Evolutionary conservation across 257 asterid genomes (phyloP).

Genomic region (Nyctanthes arbortristis): DNA sequence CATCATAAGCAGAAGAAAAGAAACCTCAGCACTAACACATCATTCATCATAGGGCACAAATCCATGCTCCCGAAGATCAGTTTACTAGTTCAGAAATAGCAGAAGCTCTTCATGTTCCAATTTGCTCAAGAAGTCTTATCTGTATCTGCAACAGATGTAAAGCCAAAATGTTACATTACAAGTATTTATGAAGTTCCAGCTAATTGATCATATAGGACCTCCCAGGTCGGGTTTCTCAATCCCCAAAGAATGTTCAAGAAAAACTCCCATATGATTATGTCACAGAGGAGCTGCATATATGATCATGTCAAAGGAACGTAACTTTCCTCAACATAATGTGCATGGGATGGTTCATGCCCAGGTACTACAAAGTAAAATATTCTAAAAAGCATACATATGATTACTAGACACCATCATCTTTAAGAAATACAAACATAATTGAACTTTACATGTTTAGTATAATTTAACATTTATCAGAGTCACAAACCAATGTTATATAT

Average conservation of each 20-base stretch:
- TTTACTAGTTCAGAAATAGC: slow-evolving; percentile 22
- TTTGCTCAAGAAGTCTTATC: slow-evolving; percentile 55
- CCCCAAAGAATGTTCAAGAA: too few species aligned
- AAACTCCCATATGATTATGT: too few species aligned
- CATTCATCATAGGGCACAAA: slow-evolving; percentile 25
- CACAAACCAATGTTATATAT: background rate
- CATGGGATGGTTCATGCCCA: background rate
- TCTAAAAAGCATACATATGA: background rate
- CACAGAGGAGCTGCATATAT: background rate
- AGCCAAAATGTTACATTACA: too few species aligned
- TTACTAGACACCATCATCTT: background rate
- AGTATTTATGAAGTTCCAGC: too few species aligned
- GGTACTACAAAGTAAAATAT: background rate
- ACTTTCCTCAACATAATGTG: background rate
- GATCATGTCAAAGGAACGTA: background rate
- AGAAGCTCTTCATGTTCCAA: slow-evolving; percentile 8
- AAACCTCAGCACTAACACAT: slow-evolving; percentile 36
- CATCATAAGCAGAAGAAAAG: slow-evolving; percentile 24
- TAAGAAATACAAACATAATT: too few species aligned
- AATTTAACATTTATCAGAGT: background rate
- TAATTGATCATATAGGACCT: too few species aligned
- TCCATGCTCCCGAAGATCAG: slow-evolving; percentile 23
- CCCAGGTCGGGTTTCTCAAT: too few species aligned
- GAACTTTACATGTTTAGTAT: too few species aligned
- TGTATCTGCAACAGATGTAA: slow-evolving; percentile 37